Base-by-base conservation (phyloP, 768 basidiomycete species). In the Mycena maculata region DNA sequence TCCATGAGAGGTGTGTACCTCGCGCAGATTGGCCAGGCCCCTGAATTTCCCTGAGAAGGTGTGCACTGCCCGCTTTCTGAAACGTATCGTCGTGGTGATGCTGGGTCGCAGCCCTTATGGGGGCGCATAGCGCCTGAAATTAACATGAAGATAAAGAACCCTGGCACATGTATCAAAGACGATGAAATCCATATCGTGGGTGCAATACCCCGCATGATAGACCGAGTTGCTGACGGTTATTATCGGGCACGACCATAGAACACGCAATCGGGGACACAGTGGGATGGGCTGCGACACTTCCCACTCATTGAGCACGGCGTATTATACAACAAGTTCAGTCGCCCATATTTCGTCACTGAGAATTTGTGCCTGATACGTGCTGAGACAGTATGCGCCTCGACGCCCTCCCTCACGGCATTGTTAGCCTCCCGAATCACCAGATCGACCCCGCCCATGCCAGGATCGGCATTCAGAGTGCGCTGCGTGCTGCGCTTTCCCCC, bases 381-480 rank as follows among this genome's bases (percentile, higher is more conserved):
- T 16, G 25, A 25, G 49, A 27, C 33, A 88, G 87, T 72, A 86
- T 82, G 1, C 82, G 83, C 0, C 76, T 79, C 6, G 77, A 77
- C 3, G 73, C 80, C 3, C 76, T 90, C 42, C 81, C 83, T 9
- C 72, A 64, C 36, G 88, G 88, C 7, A 69, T 83, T 20, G 76
- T 86, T 44, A 77, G 80, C n/a, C 80, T 86, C 33, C 79, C 83
- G 16, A 81, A 87, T 65, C 76, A 76, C 48, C 75, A 83, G 45
- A 81, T 90, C 44, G 84, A 87, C 69, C 81, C 81, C 4, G 77
- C 69, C 11, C 74, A 82, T 39, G 77, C 84, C 59, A 86, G 84
- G 69, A 82, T 89, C 60, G 90, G 90, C 7, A 88, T 92, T 27
- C 90, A 92, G 71, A 90, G 90, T 91, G 66, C 3, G 88, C 80